Evolutionary conservation across 805 yeast species (phyloP).

Genomic region (Cyberlindnera suaveolens): DNA sequence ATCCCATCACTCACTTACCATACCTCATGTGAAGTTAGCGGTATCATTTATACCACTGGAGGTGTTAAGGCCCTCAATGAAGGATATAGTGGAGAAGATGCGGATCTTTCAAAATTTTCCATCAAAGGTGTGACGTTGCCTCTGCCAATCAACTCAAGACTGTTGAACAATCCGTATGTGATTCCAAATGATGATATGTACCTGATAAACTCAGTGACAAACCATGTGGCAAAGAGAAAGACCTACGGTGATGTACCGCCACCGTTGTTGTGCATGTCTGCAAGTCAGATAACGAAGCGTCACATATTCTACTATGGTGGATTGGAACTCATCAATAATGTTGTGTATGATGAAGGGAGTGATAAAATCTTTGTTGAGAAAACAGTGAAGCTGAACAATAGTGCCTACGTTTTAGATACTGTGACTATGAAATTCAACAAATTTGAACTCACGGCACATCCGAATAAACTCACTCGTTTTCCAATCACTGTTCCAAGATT

Average conservation of each 20-base stretch:
- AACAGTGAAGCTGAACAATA: conserved; percentile 41
- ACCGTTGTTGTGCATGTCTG: conserved; percentile 42
- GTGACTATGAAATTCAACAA: conserved; percentile 42
- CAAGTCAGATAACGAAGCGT: conserved; percentile 45
- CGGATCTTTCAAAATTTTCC: conserved; percentile 30
- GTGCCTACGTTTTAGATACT: conserved; percentile 55
- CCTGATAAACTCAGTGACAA: conserved; percentile 34
- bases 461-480: conserved; percentile 23
- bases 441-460: conserved; percentile 32
- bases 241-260: conserved; percentile 42
- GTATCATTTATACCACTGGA: conserved; percentile 37
- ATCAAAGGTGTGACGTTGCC: conserved; percentile 39
- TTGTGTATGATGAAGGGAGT: conserved; percentile 29
- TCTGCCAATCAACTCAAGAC: conserved; percentile 36
- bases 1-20: conserved; percentile 40
- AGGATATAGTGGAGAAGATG: conserved; percentile 18
- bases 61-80: conserved; percentile 29
- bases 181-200: conserved; percentile 33
- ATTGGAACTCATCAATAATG: conserved; percentile 34
- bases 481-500: conserved; percentile 33
- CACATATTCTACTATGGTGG: conserved; percentile 71
- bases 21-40: conserved; percentile 32
- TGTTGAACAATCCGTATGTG: conserved; percentile 37
- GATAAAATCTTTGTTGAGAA: conserved; percentile 28
- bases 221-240: conserved; percentile 28